Percentiles rank a stretch among this genome's conserved stretches.
Conservation (phyloP, 2,329 filamentous ascomycete species). For the Thielaviopsis punctulata region DNA sequence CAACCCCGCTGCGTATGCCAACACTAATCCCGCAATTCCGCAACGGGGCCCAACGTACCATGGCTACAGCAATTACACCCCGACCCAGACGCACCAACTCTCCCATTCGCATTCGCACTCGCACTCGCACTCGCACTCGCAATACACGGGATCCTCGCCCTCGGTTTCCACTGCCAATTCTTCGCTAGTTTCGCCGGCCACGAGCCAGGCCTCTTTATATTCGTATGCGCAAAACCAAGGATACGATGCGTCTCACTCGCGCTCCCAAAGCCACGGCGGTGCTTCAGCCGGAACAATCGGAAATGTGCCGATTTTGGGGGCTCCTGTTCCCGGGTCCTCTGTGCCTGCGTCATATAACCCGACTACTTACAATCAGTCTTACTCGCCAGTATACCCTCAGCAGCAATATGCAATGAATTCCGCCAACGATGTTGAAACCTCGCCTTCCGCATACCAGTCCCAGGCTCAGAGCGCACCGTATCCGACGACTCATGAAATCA, state of each 20-base stretch:
- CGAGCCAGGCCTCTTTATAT: neutral
- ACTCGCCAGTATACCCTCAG: neutral
- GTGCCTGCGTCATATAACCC: constrained; percentile 4
- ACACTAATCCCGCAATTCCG: constrained; percentile 21
- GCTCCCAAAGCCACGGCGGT: constrained; percentile 4
- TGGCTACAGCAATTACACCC: constrained; percentile 28
- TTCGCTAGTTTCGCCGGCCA: constrained; percentile 11
- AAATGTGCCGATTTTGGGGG: neutral
- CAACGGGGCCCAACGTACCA: constrained; percentile 35
- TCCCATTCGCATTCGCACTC: constrained; percentile 8
- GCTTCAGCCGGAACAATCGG: neutral
- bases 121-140: neutral
- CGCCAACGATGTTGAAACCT: neutral
- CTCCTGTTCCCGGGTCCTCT: neutral
- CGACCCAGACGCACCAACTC: constrained; percentile 16
- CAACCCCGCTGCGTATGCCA: constrained; percentile 43
- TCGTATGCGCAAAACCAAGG: neutral
- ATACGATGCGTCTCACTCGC: neutral
- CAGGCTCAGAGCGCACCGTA: neutral
- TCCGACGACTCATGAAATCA: constrained; percentile 1
- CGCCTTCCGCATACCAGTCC: neutral
- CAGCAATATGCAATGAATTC: constrained; percentile 7
- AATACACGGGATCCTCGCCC: constrained; percentile 3
- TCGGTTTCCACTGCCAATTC: constrained; percentile 14
- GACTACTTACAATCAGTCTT: neutral